Conservation (phyloP, 2,329 filamentous ascomycete genomes). For the Triangularia verruculosa region DNA sequence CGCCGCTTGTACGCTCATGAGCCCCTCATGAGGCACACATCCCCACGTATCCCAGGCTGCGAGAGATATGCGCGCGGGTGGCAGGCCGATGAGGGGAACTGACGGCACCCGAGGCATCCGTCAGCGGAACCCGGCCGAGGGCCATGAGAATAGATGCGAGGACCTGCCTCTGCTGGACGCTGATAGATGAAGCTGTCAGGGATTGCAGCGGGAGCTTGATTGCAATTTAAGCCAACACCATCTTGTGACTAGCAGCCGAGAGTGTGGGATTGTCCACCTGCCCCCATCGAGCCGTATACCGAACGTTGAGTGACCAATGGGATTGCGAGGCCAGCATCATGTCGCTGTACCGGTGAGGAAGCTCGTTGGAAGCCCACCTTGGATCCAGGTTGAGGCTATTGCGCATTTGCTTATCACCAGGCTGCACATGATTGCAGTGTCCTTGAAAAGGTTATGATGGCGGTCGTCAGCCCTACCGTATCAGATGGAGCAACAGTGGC, state of each 20-base stretch:
- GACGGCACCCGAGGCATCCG: constrained; percentile 1
- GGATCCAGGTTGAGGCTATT: not conserved
- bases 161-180: constrained; percentile 17
- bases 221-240: constrained; percentile 25
- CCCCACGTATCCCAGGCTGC: constrained; percentile 8
- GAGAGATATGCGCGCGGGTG: too few relatives aligned
- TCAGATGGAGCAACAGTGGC: not conserved
- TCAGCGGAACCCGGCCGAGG: not conserved
- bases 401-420: not conserved
- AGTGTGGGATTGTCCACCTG: constrained; percentile 22
- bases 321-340: constrained; percentile 5
- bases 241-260: constrained; percentile 24
- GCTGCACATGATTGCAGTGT: not conserved
- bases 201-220: constrained; percentile 23
- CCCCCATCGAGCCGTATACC: constrained; percentile 18
- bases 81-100: constrained; percentile 9
- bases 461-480: not conserved
- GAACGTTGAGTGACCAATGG: constrained; percentile 18
- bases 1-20: constrained; percentile 12
- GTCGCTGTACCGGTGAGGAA: constrained; percentile 19
- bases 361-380: not conserved
- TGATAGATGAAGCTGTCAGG: constrained; percentile 17
- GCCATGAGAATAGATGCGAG: constrained; percentile 6
- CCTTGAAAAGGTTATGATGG: not conserved
- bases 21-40: constrained; percentile 7